Percentiles rank a stretch among this genome's conserved stretches.
Evolutionary conservation across 148 eudicot genomes (phyloP).

Genomic region (Rhododendron williamsianum): DNA sequence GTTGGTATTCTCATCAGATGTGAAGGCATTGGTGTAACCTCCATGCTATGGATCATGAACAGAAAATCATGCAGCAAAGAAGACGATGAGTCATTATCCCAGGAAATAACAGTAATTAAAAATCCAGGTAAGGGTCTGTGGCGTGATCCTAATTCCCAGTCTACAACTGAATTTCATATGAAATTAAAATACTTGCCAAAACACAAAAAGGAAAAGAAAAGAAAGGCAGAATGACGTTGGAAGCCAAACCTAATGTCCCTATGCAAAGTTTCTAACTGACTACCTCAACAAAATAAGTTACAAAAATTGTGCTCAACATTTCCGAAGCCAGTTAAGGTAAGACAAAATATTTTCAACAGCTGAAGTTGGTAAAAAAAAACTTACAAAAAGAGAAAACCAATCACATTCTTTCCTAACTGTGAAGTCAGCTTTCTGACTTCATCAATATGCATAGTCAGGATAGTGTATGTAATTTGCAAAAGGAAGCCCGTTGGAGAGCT

Average conservation of each 20-base stretch:
- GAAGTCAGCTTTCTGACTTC: no score
- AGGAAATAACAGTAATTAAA: neutral
- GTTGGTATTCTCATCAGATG: slow-evolving; percentile 69
- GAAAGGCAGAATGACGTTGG: neutral
- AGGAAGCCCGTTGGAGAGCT: no score
- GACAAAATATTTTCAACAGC: neutral
- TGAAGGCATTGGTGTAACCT: slow-evolving; percentile 83
- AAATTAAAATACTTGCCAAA: neutral
- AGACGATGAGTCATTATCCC: neutral
- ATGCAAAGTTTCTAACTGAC: neutral
- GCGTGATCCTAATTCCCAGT: neutral
- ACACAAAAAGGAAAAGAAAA: neutral
- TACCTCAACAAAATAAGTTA: neutral
- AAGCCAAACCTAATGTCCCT: neutral
- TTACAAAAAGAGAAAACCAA: no score
- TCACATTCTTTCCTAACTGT: no score
- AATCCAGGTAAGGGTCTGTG: neutral
- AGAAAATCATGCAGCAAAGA: neutral
- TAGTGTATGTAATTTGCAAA: no score
- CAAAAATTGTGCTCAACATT: neutral
- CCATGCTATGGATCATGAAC: slow-evolving; percentile 60
- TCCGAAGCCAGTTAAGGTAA: neutral
- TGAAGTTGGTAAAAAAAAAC: no score
- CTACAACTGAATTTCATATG: neutral
- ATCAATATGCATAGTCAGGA: no score